phyloP scores from a whole-genome alignment of 176 grass and related monocot genomes.

The maize (Zea mays) region Zm-B73-REFERENCE-NAM-5.0 NC_050096.1:177740501-177741000 shows the following conservation, averaged over 20 bases:
- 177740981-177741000: neutral
- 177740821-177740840: neutral
- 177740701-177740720: neutral
- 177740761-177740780: neutral
- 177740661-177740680: neutral
- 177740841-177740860: neutral
- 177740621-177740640: neutral
- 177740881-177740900: neutral
- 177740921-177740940: neutral
- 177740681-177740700: neutral
- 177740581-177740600: neutral
- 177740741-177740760: neutral
- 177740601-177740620: neutral
- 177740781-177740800: neutral
- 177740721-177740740: neutral
- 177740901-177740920: constrained; percentile 17
- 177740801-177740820: neutral
- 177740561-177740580: neutral
- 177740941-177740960: neutral
- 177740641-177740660: neutral
- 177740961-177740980: neutral
- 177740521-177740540: neutral
- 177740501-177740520: neutral
- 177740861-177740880: neutral
- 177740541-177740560: neutral